phyloP scores from a whole-genome alignment of 176 grass and related monocot species.

The Hyparrhenia diplandra region DNA sequence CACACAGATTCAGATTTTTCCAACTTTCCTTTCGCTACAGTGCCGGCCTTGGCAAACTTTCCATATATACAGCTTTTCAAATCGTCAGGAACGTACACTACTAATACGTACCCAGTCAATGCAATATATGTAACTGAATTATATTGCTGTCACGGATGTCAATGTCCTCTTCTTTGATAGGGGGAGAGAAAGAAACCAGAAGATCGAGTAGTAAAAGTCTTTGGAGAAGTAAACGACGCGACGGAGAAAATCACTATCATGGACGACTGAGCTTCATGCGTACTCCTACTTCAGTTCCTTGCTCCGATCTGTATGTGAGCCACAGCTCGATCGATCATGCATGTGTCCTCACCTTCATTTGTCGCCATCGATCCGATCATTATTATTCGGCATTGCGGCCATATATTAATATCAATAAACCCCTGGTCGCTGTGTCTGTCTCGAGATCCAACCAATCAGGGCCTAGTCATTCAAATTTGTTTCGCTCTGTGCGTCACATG shows the following conservation, averaged over 20 bases:
- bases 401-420: slow-evolving; percentile 1
- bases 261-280: neutral
- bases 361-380: slow-evolving; percentile 7
- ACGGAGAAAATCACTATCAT: neutral
- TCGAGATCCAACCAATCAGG: slow-evolving; percentile 32
- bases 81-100: too few relatives aligned
- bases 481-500: slow-evolving; percentile 35
- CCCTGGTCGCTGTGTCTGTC: neutral
- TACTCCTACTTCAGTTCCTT: neutral
- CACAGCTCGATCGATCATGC: neutral
- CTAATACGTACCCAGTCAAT: too few relatives aligned
- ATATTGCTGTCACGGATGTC: too few relatives aligned
- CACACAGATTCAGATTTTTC: too few relatives aligned
- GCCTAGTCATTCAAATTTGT: slow-evolving; percentile 45
- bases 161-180: too few relatives aligned
- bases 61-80: too few relatives aligned
- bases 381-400: neutral
- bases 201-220: neutral
- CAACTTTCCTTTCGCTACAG: too few relatives aligned
- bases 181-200: too few relatives aligned
- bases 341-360: neutral
- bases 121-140: too few relatives aligned
- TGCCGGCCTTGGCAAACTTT: too few relatives aligned
- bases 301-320: neutral
- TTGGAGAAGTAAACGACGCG: neutral